A percentile compares a stretch with the other conserved stretches of the same genome.
Evolutionary conservation across 2,329 filamentous ascomycete species (phyloP).

Genomic region (Drechslera avenae): DNA sequence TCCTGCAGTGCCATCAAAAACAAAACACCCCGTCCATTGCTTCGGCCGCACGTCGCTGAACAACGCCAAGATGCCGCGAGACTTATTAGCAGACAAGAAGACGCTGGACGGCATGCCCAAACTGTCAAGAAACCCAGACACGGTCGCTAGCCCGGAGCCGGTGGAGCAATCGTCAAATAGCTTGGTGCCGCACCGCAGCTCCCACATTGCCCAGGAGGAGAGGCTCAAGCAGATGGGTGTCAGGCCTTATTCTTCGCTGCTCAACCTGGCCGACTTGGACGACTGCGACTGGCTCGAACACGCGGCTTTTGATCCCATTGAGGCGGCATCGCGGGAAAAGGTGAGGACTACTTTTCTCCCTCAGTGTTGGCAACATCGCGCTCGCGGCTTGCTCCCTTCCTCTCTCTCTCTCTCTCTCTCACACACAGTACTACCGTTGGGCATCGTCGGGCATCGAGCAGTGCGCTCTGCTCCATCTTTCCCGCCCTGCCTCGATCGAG

Average conservation of each 20-base stretch:
- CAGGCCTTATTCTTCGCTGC: conserved; percentile 73
- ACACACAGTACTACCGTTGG: conserved; percentile 22
- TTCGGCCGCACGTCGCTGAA: conserved; percentile 6
- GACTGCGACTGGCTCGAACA: conserved; percentile 65
- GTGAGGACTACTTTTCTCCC: conserved; percentile 48
- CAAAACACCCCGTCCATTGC: neutral
- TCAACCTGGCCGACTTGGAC: conserved; percentile 70
- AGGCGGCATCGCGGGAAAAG: conserved; percentile 65
- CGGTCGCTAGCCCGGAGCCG: conserved; percentile 22
- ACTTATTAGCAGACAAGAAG: conserved; percentile 47
- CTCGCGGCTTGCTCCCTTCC: too few species aligned
- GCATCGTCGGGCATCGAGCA: conserved; percentile 17
- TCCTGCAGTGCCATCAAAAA: conserved; percentile 1
- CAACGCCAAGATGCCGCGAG: conserved; percentile 49
- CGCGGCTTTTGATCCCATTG: conserved; percentile 61
- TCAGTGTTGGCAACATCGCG: neutral
- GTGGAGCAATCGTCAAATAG: conserved; percentile 14
- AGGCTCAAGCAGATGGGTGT: conserved; percentile 57
- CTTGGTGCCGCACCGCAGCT: conserved; percentile 30
- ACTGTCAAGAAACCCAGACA: conserved; percentile 44
- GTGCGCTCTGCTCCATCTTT: conserved; percentile 20
- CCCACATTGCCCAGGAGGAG: conserved; percentile 32
- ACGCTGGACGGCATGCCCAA: conserved; percentile 46
- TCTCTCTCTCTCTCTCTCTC: too few species aligned
- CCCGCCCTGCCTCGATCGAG: conserved; percentile 11